phyloP scores from a whole-genome alignment of 805 yeast species.

The Schwanniomyces sp. region DNA sequence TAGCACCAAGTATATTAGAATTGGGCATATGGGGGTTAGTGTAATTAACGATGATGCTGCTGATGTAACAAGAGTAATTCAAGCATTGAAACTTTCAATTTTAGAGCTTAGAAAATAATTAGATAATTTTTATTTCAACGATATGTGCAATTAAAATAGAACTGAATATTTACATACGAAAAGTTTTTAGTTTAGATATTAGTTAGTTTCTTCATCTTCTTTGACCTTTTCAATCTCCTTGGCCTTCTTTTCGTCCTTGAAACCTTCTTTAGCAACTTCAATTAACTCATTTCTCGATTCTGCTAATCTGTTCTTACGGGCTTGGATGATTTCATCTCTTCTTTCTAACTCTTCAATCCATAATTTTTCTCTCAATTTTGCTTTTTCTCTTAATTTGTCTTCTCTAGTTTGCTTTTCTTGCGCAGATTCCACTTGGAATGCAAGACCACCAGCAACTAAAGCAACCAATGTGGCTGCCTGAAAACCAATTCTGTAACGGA shows the following conservation, averaged over 20 bases:
- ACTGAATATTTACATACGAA: background rate
- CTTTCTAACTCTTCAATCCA: constrained; percentile 93
- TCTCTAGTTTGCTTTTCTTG: constrained; percentile 53
- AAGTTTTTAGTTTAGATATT: background rate
- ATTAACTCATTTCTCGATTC: constrained; percentile 47
- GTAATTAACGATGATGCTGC: constrained; percentile 5
- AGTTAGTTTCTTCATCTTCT: background rate
- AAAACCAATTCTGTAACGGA: constrained; percentile 84
- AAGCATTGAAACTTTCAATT: constrained; percentile 2
- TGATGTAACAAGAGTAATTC: constrained; percentile 5
- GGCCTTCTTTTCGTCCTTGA: constrained; percentile 20
- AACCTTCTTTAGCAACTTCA: constrained; percentile 35
- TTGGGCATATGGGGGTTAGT: constrained; percentile 9
- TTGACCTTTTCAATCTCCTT: constrained; percentile 1
- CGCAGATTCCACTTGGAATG: constrained; percentile 55
- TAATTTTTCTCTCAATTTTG: constrained; percentile 76
- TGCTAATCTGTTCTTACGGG: constrained; percentile 67
- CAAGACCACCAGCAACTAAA: constrained; percentile 73
- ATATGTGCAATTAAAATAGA: background rate
- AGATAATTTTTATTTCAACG: background rate
- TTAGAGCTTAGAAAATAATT: background rate
- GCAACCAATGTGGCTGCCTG: constrained; percentile 86
- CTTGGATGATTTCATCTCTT: constrained; percentile 72
- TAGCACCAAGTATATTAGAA: constrained; percentile 6
- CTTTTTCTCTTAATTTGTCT: constrained; percentile 70